These are phyloP conservation scores for Biscogniauxia sp. DNA, from an alignment of 2,329 filamentous ascomycete genomes.

Conservation along the genomic window DNA sequence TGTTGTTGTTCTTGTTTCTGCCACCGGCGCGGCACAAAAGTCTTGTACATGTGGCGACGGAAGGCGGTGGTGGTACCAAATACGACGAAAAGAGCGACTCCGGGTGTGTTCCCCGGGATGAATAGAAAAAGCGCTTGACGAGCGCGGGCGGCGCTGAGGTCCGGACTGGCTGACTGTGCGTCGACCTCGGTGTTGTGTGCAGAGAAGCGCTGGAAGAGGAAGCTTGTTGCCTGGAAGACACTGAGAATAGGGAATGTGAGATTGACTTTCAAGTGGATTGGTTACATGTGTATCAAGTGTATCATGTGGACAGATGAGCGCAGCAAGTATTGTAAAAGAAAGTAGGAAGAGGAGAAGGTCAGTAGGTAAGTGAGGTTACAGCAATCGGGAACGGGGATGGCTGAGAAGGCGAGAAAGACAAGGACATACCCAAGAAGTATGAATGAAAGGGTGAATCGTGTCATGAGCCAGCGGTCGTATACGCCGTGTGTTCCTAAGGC, in stretches of 20 bases:
- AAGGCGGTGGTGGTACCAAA: constrained; percentile 25
- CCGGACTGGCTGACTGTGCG: constrained; percentile 8
- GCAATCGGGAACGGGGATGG: not conserved
- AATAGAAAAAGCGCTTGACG: constrained; percentile 15
- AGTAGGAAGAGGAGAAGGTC: no score
- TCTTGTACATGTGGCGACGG: constrained; percentile 16
- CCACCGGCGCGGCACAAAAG: constrained; percentile 9
- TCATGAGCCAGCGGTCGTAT: constrained; percentile 19
- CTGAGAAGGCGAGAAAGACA: not conserved
- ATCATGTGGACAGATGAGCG: not conserved
- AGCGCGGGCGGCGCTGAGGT: constrained; percentile 18
- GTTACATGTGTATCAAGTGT: not conserved
- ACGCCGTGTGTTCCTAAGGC: constrained; percentile 3
- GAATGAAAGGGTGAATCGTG: constrained; percentile 16
- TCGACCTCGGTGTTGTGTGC: constrained; percentile 9
- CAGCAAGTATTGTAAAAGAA: not conserved
- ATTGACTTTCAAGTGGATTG: not conserved
- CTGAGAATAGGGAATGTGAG: not conserved
- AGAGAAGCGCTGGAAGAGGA: constrained; percentile 13
- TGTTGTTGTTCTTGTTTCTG: not conserved
- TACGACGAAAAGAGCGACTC: constrained; percentile 20
- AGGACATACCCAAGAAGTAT: constrained; percentile 11
- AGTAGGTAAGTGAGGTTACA: not conserved
- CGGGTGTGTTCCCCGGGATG: constrained; percentile 24
- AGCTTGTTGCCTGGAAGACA: constrained; percentile 9